Evolutionary conservation across 2,329 filamentous ascomycete genomes (phyloP), one percentile per base, ranked within the genome.

Genomic region (Penicillium sp.): DNA sequence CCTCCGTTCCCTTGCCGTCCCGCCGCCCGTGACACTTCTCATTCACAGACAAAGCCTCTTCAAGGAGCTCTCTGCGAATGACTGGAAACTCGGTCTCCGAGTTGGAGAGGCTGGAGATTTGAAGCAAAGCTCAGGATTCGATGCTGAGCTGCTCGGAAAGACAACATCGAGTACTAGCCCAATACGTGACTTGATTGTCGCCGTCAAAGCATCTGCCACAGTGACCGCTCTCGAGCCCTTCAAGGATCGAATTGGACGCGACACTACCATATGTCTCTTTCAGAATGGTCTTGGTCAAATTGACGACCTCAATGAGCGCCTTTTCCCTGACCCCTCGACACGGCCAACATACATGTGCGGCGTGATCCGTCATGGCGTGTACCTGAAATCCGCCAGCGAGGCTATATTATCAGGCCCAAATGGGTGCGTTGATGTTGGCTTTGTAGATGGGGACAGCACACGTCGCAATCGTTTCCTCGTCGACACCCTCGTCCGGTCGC

Each of bases 261-360:
- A 59, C 11, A 59, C 61, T 11, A 63, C 58, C 2, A 48, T 63
- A 9, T 63, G 58, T 33, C 26, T 63, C 4, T 63, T 63, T 10
- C 61, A 63, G 43, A 63, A 63, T 56, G 61, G 61, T 14, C 45
- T 63, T 46, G 61, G 61, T 1, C 61, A 63, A 37, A 54, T 63
- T 16, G 61, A 63, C 6, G 54, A 61, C 35, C 47, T 63, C 16
- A 63, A 63, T 11, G 26, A 55, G 19, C 43, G 16, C 1, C 33
- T 63, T 5, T 63, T 63, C 10, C 13, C 48, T 2, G 55, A 61
- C n/a, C 47, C 49, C 21, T 33, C 41, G 2, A 48, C 26, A 5
- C 47, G 61, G 5, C 61, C 61, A 1, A 56, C 24, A 6, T 63
- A 63, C 21, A 57, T 61, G 53, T 59, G 59, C 45, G 61, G 61